Evolutionary conservation across 2,329 filamentous ascomycete species (phyloP).

Genomic region (Arthrinium phaeospermum): DNA sequence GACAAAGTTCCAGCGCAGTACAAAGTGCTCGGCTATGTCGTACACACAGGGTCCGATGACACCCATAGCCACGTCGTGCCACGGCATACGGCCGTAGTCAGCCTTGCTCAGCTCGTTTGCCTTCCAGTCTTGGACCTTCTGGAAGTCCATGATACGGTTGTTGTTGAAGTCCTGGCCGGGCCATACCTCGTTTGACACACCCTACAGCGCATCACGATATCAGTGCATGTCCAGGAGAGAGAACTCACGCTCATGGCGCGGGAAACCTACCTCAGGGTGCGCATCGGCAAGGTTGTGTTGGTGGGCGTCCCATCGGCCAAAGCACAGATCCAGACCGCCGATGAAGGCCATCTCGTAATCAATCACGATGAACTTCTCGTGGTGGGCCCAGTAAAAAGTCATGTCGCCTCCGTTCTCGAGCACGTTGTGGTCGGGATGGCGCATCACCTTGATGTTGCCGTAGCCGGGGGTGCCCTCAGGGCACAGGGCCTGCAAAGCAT

Average conservation of each 20-base stretch:
- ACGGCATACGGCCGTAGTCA: conserved; percentile 94
- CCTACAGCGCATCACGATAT: conserved; percentile 37
- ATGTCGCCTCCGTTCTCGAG: conserved; percentile 93
- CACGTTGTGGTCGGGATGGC: conserved; percentile 94
- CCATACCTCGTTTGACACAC: conserved; percentile 83
- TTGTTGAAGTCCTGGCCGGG: conserved; percentile 99
- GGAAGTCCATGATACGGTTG: conserved; percentile 94
- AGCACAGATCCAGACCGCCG: conserved; percentile 92
- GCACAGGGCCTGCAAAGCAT: conserved; percentile 79
- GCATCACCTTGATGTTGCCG: conserved; percentile 87
- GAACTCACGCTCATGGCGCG: too few relatives aligned
- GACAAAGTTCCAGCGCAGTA: conserved; percentile 93
- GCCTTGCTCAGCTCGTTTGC: conserved; percentile 90
- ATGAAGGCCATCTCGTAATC: conserved; percentile 93
- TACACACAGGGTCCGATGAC: conserved; percentile 81
- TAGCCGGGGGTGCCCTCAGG: conserved; percentile 81
- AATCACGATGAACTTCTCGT: conserved; percentile 96
- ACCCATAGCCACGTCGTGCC: conserved; percentile 95
- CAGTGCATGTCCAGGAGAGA: neutral
- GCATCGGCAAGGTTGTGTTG: conserved; percentile 88
- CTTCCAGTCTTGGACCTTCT: conserved; percentile 90
- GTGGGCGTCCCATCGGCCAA: conserved; percentile 89
- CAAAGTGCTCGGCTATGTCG: conserved; percentile 95
- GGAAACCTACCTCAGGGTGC: conserved; percentile 66
- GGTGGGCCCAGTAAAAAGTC: conserved; percentile 89